Evolutionary conservation across 1,284 basidiomycete species (phyloP), one percentile per base, ranked within the genome.

Genomic region (Cystobasidium pallidum): DNA sequence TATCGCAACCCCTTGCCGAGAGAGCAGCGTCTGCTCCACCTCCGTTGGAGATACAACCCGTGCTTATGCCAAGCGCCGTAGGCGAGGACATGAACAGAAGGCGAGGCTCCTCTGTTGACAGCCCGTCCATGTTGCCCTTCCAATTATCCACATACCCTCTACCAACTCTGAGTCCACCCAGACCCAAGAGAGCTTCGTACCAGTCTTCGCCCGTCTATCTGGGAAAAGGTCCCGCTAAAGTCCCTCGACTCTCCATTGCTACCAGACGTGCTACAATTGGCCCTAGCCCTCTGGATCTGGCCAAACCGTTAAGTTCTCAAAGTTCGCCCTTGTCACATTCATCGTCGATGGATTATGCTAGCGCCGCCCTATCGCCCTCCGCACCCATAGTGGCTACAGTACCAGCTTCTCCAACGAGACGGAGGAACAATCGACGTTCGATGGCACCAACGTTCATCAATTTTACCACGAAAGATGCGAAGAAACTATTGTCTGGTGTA

Each of bases 391-490:
- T 51, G 3, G 13, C 61, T 3, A 21, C 58, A 13, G 39, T 30
- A 19, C 67, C 67, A 49, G 17, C 43, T 1, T 51, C 67, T 39
- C 43, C 57, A 19, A 61, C 45, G 15, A 59, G 26, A 10, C 67
- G 57, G 0, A 45, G 39, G 10, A n/a, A 55, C 39, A 41, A 55
- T 39, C 57, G 47, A 13, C 39, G 67, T 26, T 70, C 54, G 41
- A 49, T 62, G 49, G 57, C 65, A 15, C 67, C 73, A 4, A 64
- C 65, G 67, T 79, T 79, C 64, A 75, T 79, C 72, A 79, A 79
- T 47, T 78, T 78, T 32, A 77, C 78, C 10, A 39, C 76, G 7
- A 74, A 72, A 58, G 78, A 79, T 63, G 65, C 76, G 0, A 74
- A 67, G 47, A 75, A 73, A 34, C 54, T 79, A 2, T 59, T 79